These are phyloP conservation scores for Bocquillonia castaneifolia DNA, from an alignment of 441 rosid genomes.

Conservation along the genomic window DNA sequence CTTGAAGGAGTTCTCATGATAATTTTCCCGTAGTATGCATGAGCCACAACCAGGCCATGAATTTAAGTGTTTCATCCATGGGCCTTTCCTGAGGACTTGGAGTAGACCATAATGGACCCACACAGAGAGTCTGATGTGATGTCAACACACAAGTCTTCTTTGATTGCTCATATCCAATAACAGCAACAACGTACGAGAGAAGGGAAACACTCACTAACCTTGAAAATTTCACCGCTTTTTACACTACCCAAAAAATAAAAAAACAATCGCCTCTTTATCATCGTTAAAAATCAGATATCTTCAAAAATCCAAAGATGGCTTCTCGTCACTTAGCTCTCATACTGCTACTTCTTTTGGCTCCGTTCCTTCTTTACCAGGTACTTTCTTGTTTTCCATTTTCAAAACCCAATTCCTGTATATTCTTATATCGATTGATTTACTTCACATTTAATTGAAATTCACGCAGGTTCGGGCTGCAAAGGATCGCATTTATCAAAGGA, in stretches of 20 bases:
- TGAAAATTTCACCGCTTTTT: no score
- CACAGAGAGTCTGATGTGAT: background rate
- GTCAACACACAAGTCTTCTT: background rate
- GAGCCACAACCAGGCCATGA: no score
- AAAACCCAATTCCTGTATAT: background rate
- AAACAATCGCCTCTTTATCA: no score
- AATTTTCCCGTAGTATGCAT: no score
- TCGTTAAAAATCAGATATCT: background rate
- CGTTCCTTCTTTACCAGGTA: constrained; percentile 19
- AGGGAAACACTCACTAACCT: no score
- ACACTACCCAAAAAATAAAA: no score
- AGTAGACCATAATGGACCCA: background rate
- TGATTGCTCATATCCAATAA: no score
- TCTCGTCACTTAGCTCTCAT: constrained; percentile 23
- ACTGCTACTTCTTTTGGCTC: constrained; percentile 11
- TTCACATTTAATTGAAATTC: background rate
- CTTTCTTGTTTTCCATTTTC: background rate
- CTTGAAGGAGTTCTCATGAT: no score
- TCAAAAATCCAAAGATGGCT: constrained; percentile 18
- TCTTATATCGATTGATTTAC: background rate
- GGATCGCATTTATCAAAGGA: constrained; percentile 5
- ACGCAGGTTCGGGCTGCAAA: background rate
- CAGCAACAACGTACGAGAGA: no score
- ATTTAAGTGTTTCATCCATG: no score
- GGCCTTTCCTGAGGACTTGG: no score